A percentile compares a stretch with the other conserved stretches of the same genome.
Evolutionary conservation across 1,139 yeast species (phyloP).

Genomic region (Yamadazyma jaroonii): DNA sequence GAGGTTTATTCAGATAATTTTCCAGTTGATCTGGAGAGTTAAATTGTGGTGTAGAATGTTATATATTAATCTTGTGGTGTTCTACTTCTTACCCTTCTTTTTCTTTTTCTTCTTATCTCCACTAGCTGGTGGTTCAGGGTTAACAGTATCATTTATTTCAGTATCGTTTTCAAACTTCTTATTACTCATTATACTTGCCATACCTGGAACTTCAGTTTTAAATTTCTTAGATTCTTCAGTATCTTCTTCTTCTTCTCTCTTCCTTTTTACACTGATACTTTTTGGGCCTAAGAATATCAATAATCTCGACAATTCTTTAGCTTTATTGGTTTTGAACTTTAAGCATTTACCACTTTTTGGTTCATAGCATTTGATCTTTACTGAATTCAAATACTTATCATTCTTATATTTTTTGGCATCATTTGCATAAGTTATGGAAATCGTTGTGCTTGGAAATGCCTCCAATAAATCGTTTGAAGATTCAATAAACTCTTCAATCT

Average conservation of each 20-base stretch:
- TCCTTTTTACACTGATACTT: constrained; percentile 50
- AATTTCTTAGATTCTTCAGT: constrained; percentile 5
- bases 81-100: constrained; percentile 14
- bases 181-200: constrained; percentile 43
- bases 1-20: constrained; percentile 26
- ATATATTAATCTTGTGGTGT: not conserved
- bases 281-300: constrained; percentile 84
- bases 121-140: constrained; percentile 18
- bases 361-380: constrained; percentile 69
- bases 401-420: constrained; percentile 20
- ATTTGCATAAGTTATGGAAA: constrained; percentile 39
- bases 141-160: constrained; percentile 13
- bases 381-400: constrained; percentile 28
- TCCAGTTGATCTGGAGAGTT: constrained; percentile 3
- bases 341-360: constrained; percentile 68
- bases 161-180: constrained; percentile 23
- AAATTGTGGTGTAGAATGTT: not conserved
- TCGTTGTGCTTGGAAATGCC: constrained; percentile 39
- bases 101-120: constrained; percentile 15
- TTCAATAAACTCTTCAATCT: constrained; percentile 36
- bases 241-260: constrained; percentile 8
- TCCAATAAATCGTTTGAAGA: constrained; percentile 31
- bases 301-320: constrained; percentile 76
- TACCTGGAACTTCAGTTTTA: constrained; percentile 23
- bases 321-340: constrained; percentile 57